Base-by-base conservation (phyloP, 805 yeast genomes). In the Wickerhamomyces hampshirensis region DNA sequence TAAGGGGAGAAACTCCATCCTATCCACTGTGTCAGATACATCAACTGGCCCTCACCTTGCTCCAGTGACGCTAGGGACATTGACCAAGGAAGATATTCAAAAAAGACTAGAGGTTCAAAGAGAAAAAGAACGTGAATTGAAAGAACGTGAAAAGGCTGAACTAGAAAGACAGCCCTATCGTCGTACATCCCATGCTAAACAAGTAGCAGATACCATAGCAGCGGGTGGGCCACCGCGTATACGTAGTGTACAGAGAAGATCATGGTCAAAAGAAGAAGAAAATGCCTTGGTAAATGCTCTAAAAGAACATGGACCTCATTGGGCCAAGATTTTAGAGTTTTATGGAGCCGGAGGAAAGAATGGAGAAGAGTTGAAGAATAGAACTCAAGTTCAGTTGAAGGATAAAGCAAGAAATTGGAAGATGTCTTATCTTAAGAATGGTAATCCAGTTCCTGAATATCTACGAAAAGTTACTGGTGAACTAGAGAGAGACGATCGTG, bases 331-430 rank as follows among this genome's bases (percentile, higher is more conserved):
- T 35, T 61, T 91, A 31, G 96, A 85, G 51, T 62, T 84, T n/a
- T 84, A 83, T 56, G 98, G 98, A 2, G 84, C 95, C 4, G 98
- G 98, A 7, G 98, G 98, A 4, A 72, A 80, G 31, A 70, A 83
- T 18, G 77, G 80, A 28, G 98, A 93, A 56, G 75, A 80, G 1
- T 68, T 93, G 48, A 91, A 87, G 59, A 84, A 87, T 56, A 69
- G 98, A 55, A 81, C 84, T 4, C 95, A 88, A 52, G 86, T 91
- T 13, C 98, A 93, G 56, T 69, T 93, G 40, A 93, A 93, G 59
- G 98, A 93, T 57, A 93, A 93, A 57, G 98, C 98, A 0, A 73
- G 98, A 47, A 93, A 93, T 56, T 84, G 96, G 87, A 93, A 93
- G 57, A 74, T 89, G 75, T 80, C 80, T 46, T 87, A 82, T 56